Conservation (phyloP, 306 rosid genomes). For the Carpinus viminea region DNA sequence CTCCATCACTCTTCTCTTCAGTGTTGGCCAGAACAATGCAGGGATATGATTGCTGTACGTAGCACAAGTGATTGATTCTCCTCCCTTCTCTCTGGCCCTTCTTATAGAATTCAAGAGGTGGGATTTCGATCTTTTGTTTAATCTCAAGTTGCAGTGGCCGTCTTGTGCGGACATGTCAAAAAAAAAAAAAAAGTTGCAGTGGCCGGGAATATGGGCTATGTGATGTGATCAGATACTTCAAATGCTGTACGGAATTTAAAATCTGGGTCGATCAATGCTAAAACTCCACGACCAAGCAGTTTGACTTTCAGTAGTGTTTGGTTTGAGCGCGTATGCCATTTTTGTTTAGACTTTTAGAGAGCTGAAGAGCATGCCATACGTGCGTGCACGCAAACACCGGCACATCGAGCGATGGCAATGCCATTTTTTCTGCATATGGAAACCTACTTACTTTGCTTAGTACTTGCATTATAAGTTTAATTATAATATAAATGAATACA, state of each 20-base stretch:
- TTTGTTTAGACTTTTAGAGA: too few relatives aligned
- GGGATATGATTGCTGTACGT: not conserved
- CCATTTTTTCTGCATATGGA: too few relatives aligned
- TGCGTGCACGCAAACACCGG: too few relatives aligned
- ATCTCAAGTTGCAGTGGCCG: not conserved
- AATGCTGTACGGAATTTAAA: not conserved
- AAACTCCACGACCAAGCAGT: too few relatives aligned
- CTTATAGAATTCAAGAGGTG: slow-evolving; percentile 23
- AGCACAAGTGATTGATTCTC: not conserved
- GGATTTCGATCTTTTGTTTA: not conserved
- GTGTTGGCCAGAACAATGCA: not conserved
- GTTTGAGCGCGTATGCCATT: too few relatives aligned
- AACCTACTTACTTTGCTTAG: too few relatives aligned
- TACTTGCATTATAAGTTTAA: too few relatives aligned
- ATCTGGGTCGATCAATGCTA: not conserved
- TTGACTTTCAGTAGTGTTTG: too few relatives aligned
- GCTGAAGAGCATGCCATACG: too few relatives aligned
- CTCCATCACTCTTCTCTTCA: slow-evolving; percentile 39
- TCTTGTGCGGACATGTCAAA: too few relatives aligned
- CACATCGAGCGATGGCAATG: too few relatives aligned
- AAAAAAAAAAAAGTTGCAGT: not conserved
- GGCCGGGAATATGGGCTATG: not conserved
- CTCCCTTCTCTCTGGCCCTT: not conserved
- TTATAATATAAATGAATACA: too few relatives aligned
- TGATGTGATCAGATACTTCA: not conserved